These are phyloP conservation scores for Poa pratensis DNA, from an alignment of 176 grass and related monocot genomes.

Conservation along the genomic window DNA sequence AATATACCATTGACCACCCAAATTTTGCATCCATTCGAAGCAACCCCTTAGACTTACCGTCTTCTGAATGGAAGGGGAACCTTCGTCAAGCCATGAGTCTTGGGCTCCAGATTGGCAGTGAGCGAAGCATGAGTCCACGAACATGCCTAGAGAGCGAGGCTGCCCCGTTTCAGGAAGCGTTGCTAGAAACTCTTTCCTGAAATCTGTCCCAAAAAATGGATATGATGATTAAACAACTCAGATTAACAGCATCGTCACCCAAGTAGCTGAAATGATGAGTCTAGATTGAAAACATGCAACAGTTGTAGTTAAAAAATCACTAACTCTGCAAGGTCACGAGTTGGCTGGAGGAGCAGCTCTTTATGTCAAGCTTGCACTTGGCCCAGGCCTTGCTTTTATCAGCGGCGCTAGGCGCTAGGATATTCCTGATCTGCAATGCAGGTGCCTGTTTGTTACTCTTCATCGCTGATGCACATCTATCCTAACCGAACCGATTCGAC, in stretches of 20 bases:
- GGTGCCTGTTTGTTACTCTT: background rate
- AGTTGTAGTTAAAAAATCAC: background rate
- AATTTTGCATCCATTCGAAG: too few relatives aligned
- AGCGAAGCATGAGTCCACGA: slow-evolving; percentile 84
- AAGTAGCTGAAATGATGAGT: background rate
- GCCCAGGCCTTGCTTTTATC: slow-evolving; percentile 69
- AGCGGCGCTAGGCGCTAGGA: slow-evolving; percentile 67
- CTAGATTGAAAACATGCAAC: background rate
- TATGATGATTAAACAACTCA: slow-evolving; percentile 12
- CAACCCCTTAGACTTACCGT: slow-evolving; percentile 50
- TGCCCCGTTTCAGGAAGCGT: slow-evolving; percentile 54
- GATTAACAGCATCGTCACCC: background rate
- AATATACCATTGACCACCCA: too few relatives aligned
- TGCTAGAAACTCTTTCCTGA: slow-evolving; percentile 66
- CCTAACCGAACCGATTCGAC: background rate
- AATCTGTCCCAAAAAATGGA: slow-evolving; percentile 61
- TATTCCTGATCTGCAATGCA: slow-evolving; percentile 74
- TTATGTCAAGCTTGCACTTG: slow-evolving; percentile 78
- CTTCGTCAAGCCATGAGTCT: slow-evolving; percentile 63
- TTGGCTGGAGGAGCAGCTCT: slow-evolving; percentile 65
- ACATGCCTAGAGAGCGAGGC: slow-evolving; percentile 63
- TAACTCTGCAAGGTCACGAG: slow-evolving; percentile 74
- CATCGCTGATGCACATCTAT: background rate
- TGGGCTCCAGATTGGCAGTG: slow-evolving; percentile 84
- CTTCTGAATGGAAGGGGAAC: slow-evolving; percentile 65